phyloP scores from a whole-genome alignment of 129 eudicot genomes.

The Helichrysum umbraculigerum region DNA sequence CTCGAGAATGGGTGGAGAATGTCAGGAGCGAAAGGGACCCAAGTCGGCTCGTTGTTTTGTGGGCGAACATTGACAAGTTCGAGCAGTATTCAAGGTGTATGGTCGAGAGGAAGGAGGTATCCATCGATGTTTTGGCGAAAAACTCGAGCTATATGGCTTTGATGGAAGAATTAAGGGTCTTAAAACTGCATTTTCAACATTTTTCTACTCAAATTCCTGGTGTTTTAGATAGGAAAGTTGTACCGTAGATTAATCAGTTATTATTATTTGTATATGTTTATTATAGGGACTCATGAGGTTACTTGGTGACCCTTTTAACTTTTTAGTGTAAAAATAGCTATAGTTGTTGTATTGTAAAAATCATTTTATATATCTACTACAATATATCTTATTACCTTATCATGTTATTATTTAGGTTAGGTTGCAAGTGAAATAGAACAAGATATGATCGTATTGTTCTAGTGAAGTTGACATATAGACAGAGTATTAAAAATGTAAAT shows the following conservation, averaged over 20 bases:
- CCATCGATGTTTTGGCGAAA: constrained; percentile 69
- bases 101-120: constrained; percentile 71
- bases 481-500: no score
- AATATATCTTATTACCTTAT: neutral
- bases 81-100: constrained; percentile 54
- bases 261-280: neutral
- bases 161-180: constrained; percentile 52
- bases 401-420: no score
- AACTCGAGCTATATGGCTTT: constrained; percentile 74
- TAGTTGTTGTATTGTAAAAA: constrained; percentile 1
- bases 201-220: constrained; percentile 47
- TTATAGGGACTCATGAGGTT: neutral
- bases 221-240: constrained; percentile 44
- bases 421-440: no score
- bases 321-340: constrained; percentile 22
- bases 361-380: constrained; percentile 19
- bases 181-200: constrained; percentile 50
- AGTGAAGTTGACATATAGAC: no score
- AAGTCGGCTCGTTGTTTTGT: constrained; percentile 27
- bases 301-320: constrained; percentile 1
- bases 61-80: constrained; percentile 52
- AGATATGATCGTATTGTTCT: no score
- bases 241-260: constrained; percentile 29
- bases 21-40: constrained; percentile 49
- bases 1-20: constrained; percentile 49